Evolutionary conservation across 208 protist genomes (phyloP).

Genomic region (Kentomonas sorsogonicus): DNA sequence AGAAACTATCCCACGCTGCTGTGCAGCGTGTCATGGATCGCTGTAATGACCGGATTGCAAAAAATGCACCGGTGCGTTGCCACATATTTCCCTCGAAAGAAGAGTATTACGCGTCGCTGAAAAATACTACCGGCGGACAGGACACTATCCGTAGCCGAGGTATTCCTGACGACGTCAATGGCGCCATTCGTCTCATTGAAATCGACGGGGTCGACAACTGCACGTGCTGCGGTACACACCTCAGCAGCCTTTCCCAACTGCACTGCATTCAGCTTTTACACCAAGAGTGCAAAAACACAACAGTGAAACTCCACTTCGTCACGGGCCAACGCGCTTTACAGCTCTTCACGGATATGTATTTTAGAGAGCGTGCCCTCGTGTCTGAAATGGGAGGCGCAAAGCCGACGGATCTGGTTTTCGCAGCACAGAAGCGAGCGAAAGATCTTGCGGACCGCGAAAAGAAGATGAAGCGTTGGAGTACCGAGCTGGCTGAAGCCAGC

Average conservation of each 20-base stretch:
- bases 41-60: constrained; percentile 59
- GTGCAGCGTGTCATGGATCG: constrained; percentile 37
- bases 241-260: constrained; percentile 57
- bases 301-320: constrained; percentile 76
- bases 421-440: too few species aligned
- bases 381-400: too few species aligned
- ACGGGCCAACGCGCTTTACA: constrained; percentile 52
- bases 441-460: too few species aligned
- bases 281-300: constrained; percentile 71
- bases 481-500: too few species aligned
- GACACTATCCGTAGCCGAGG: constrained; percentile 38
- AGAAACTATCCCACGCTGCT: constrained; percentile 49
- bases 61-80: constrained; percentile 35
- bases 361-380: too few species aligned
- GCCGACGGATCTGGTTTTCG: too few species aligned
- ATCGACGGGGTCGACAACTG: constrained; percentile 64
- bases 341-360: constrained; percentile 52
- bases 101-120: not conserved
- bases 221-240: constrained; percentile 88
- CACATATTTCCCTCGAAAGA: constrained; percentile 23
- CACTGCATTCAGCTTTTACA: constrained; percentile 72
- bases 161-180: constrained; percentile 71
- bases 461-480: too few species aligned
- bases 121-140: not conserved
- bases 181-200: constrained; percentile 74